Evolutionary conservation across 257 asterid genomes (phyloP).

Genomic region (Capsicum rhomboideum): DNA sequence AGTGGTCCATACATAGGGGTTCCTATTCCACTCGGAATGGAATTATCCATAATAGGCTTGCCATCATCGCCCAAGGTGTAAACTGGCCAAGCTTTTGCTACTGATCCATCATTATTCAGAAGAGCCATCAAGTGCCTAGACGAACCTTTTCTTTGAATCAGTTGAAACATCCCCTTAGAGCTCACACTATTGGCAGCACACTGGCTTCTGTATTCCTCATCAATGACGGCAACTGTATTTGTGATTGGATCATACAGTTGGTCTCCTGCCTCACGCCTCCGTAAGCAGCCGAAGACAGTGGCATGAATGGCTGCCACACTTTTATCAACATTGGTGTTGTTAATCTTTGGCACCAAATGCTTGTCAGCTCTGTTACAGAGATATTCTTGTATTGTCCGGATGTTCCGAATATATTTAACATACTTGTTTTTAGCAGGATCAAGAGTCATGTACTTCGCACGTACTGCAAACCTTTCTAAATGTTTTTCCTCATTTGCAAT

Average conservation of each 20-base stretch:
- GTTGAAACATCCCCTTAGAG: slow-evolving; percentile 96
- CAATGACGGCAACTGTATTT: slow-evolving; percentile 58
- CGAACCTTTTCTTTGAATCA: slow-evolving; percentile 94
- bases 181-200: slow-evolving; percentile 83
- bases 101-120: slow-evolving; percentile 85
- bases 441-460: slow-evolving; percentile 96
- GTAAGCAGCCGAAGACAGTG: slow-evolving; percentile 85
- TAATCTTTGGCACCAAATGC: slow-evolving; percentile 92
- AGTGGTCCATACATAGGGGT: slow-evolving; percentile 82
- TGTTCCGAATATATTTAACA: slow-evolving; percentile 84
- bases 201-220: slow-evolving; percentile 95
- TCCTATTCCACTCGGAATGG: slow-evolving; percentile 38
- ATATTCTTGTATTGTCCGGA: slow-evolving; percentile 93
- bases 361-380: slow-evolving; percentile 95
- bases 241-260: slow-evolving; percentile 69
- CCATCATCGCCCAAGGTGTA: slow-evolving; percentile 45
- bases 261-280: slow-evolving; percentile 83
- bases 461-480: slow-evolving; percentile 95
- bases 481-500: slow-evolving; percentile 93
- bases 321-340: slow-evolving; percentile 92
- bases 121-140: slow-evolving; percentile 94
- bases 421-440: slow-evolving; percentile 98
- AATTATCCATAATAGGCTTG: slow-evolving; percentile 30
- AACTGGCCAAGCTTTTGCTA: slow-evolving; percentile 99
- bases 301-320: slow-evolving; percentile 98